Conservation (phyloP, 176 grass and related monocot species). For the Zizania latifolia region DNA sequence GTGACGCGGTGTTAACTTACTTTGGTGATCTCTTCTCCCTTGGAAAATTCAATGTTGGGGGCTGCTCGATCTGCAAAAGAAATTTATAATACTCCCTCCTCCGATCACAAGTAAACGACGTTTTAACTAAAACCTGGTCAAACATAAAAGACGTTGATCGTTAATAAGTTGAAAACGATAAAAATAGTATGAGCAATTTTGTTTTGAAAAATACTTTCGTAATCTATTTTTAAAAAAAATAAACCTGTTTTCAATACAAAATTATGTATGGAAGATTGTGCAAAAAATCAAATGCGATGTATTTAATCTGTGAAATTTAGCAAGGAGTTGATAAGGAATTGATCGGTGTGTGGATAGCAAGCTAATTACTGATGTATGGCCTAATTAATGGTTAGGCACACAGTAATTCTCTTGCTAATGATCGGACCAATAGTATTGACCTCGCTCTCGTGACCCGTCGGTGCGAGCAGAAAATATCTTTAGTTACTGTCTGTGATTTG, state of each 20-base stretch:
- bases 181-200: no score
- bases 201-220: no score
- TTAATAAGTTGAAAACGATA: no score
- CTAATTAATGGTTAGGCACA: background rate
- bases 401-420: background rate
- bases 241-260: no score
- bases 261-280: no score
- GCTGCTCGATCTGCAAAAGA: background rate
- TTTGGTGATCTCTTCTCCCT: background rate
- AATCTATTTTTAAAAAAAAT: no score
- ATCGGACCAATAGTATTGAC: background rate
- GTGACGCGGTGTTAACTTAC: conserved; percentile 11
- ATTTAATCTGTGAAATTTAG: background rate
- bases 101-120: no score
- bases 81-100: no score
- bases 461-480: conserved; percentile 4
- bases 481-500: background rate
- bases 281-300: no score
- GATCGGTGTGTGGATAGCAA: background rate
- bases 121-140: no score
- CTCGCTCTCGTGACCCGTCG: background rate
- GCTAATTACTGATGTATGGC: background rate
- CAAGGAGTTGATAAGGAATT: no score
- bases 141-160: no score
- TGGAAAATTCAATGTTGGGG: background rate